A percentile compares a stretch with the other conserved stretches of the same genome.
These are phyloP conservation scores for Dictyostelium capitatum DNA, from an alignment of 78 protist species.

Conservation along the genomic window DNA sequence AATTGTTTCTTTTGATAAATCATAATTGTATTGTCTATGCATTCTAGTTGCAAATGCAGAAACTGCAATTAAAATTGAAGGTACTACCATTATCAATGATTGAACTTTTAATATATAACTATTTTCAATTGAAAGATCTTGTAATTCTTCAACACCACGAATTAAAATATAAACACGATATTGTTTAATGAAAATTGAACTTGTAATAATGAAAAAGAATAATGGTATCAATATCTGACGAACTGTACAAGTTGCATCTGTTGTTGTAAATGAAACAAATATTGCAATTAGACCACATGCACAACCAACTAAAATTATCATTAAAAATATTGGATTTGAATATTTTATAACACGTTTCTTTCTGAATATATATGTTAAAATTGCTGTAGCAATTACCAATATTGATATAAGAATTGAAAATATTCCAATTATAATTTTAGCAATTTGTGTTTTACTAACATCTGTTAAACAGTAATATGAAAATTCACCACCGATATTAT, in stretches of 20 bases:
- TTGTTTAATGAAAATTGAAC: conserved; percentile 35
- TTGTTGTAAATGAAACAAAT: not conserved
- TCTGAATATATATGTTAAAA: conserved; percentile 1
- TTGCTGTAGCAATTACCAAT: not conserved
- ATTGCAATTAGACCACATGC: not conserved
- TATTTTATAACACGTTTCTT: conserved; percentile 11
- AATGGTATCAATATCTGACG: conserved; percentile 16
- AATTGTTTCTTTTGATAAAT: not conserved
- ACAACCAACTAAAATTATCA: conserved; percentile 34
- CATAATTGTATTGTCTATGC: not conserved
- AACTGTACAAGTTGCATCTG: not conserved
- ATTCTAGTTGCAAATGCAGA: not conserved
- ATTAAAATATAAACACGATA: conserved; percentile 5
- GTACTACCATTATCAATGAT: conserved; percentile 14
- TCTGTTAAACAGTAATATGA: conserved; percentile 23
- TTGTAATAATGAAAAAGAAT: not conserved
- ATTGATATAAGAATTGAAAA: not conserved
- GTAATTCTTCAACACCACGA: conserved; percentile 19
- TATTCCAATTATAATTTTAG: not conserved
- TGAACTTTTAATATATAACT: conserved; percentile 4
- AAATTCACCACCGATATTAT: not conserved
- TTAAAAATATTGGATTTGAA: conserved; percentile 29
- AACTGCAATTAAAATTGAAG: not conserved
- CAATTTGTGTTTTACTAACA: not conserved
- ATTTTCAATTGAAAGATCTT: conserved; percentile 35